These are phyloP conservation scores for Lathyrus tuberosus DNA, from an alignment of 306 rosid genomes.

Conservation along the genomic window DNA sequence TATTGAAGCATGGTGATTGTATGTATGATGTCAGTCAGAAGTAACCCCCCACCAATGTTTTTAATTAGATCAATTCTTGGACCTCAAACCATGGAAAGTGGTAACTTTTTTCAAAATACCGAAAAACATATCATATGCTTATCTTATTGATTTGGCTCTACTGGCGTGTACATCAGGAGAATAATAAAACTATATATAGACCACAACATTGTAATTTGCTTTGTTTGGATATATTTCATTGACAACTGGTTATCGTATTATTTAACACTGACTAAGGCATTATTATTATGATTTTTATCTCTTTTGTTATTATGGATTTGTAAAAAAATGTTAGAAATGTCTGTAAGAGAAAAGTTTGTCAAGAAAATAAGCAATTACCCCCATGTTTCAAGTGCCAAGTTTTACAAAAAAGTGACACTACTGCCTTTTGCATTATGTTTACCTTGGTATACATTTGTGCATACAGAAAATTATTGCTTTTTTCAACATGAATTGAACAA, in stretches of 20 bases:
- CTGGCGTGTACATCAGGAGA: neutral
- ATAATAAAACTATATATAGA: neutral
- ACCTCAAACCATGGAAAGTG: conserved; percentile 1
- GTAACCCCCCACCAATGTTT: conserved; percentile 2
- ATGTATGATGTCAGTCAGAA: conserved; percentile 19
- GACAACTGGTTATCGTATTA: neutral
- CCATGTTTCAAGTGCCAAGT: conserved; percentile 19
- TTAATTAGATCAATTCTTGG: conserved; percentile 20
- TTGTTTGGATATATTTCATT: conserved; percentile 12
- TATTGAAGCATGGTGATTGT: conserved; percentile 24
- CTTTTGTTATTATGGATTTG: neutral
- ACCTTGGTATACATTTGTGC: neutral
- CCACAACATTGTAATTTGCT: conserved; percentile 5
- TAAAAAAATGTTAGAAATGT: neutral
- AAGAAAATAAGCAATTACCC: conserved; percentile 25
- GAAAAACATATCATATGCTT: conserved; percentile 10
- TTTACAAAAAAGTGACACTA: conserved; percentile 22
- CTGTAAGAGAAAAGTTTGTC: neutral
- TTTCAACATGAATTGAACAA: conserved; percentile 10
- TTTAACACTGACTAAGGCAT: neutral
- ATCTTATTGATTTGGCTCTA: conserved; percentile 14
- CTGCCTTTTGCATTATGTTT: conserved; percentile 23
- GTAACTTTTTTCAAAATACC: neutral
- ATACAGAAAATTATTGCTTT: neutral
- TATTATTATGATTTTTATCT: neutral